These are phyloP conservation scores for Achaetomium macrosporum DNA, from an alignment of 2,329 filamentous ascomycete species.

Conservation along the genomic window DNA sequence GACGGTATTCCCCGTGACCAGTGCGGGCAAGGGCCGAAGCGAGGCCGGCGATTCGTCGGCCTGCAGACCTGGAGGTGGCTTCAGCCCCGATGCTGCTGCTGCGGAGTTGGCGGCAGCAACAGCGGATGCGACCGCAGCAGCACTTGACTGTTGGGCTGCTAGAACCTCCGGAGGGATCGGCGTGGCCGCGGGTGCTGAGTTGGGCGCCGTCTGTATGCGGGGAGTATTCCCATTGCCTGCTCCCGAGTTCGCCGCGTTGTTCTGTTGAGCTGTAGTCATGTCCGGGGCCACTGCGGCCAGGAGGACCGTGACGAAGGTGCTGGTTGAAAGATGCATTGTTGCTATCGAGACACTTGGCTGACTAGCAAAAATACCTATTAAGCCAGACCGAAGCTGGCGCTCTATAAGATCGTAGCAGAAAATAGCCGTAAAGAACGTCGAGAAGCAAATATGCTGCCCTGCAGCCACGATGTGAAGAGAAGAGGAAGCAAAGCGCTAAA, in stretches of 20 bases:
- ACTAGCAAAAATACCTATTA: conserved; percentile 4
- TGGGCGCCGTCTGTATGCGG: background rate
- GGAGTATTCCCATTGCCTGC: background rate
- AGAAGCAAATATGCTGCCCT: conserved; percentile 23
- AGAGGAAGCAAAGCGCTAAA: conserved; percentile 9
- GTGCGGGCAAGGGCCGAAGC: conserved; percentile 19
- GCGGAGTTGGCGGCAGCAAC: conserved; percentile 15
- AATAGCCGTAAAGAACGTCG: conserved; percentile 16
- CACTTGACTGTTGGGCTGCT: conserved; percentile 15
- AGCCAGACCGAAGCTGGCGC: conserved; percentile 19
- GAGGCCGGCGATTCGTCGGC: conserved; percentile 2
- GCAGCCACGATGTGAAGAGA: conserved; percentile 24
- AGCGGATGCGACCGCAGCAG: conserved; percentile 14
- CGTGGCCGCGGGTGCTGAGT: background rate
- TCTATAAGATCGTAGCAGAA: conserved; percentile 8
- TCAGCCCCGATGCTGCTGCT: conserved; percentile 15
- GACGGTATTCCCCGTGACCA: conserved; percentile 9
- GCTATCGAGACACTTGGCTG: conserved; percentile 7
- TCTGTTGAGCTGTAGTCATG: conserved; percentile 17
- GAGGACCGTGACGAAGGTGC: conserved; percentile 21
- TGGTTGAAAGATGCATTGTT: conserved; percentile 24
- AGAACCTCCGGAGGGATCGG: conserved; percentile 17
- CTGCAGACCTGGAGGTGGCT: conserved; percentile 19
- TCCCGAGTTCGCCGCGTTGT: background rate
- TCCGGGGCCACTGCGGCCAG: conserved; percentile 23